Conservation (phyloP, 306 rosid species). For the Potentilla sterilis region DNA sequence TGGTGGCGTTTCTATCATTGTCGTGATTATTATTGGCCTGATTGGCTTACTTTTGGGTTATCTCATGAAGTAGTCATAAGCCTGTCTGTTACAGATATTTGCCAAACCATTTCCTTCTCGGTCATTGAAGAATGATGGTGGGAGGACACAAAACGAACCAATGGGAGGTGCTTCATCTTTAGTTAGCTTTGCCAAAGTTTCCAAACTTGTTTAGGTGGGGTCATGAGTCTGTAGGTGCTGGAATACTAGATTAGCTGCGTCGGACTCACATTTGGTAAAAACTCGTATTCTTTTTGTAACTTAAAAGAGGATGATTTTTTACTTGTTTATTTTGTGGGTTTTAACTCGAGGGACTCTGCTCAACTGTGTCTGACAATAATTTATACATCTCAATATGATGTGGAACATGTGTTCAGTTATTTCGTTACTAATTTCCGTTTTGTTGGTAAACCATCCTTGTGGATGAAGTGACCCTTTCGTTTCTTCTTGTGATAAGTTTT, state of each 20-base stretch:
- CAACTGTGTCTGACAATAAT: conserved; percentile 29
- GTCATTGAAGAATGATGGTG: conserved; percentile 43
- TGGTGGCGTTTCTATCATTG: conserved; percentile 62
- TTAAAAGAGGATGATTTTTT: conserved; percentile 33
- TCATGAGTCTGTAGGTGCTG: conserved; percentile 42
- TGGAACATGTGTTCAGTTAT: conserved; percentile 1
- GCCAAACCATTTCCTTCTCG: conserved; percentile 26
- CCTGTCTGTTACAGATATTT: conserved; percentile 21
- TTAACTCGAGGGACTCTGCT: conserved; percentile 40
- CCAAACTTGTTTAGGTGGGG: conserved; percentile 41
- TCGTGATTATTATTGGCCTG: conserved; percentile 59
- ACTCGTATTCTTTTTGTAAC: conserved; percentile 71
- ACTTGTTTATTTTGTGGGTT: conserved; percentile 33
- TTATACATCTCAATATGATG: conserved; percentile 30
- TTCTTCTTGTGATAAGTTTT: not conserved
- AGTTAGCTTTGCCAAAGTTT: conserved; percentile 51
- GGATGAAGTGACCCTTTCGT: not conserved
- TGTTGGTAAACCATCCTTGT: not conserved
- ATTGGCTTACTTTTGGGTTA: conserved; percentile 74
- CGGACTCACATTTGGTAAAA: conserved; percentile 36
- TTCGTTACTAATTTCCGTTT: not conserved
- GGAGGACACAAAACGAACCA: conserved; percentile 42
- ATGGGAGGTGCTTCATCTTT: conserved; percentile 30
- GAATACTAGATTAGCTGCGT: conserved; percentile 33
- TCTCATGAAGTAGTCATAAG: conserved; percentile 63